phyloP scores from a whole-genome alignment of 176 grass and related monocot genomes.

The Paspalum vaginatum region DNA sequence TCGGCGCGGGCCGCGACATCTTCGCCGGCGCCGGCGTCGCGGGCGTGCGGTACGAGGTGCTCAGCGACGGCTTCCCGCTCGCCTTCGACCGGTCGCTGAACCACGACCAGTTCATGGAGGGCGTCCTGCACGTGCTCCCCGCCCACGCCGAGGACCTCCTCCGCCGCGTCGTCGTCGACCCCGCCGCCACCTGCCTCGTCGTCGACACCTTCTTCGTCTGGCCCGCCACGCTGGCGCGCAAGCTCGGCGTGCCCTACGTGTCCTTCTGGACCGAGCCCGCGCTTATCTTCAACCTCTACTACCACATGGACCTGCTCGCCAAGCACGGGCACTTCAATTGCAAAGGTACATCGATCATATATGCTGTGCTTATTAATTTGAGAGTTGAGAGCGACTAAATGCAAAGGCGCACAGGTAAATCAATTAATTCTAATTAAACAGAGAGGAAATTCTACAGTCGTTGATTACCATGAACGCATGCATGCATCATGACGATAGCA shows the following conservation, averaged over 20 bases:
- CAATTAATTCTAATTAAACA: too few species aligned
- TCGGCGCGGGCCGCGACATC: slow-evolving; percentile 7
- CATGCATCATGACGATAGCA: too few species aligned
- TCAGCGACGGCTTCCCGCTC: slow-evolving; percentile 65
- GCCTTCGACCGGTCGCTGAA: slow-evolving; percentile 53
- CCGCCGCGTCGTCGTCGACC: slow-evolving; percentile 46
- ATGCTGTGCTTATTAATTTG: too few species aligned
- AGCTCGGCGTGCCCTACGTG: slow-evolving; percentile 52
- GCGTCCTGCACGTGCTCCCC: slow-evolving; percentile 54
- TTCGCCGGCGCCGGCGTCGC: slow-evolving; percentile 29
- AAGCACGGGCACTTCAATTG: slow-evolving; percentile 58
- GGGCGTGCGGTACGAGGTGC: slow-evolving; percentile 53
- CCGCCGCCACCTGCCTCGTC: slow-evolving; percentile 58
- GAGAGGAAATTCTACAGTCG: too few species aligned
- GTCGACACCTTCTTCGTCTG: slow-evolving; percentile 72
- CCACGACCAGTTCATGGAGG: slow-evolving; percentile 67
- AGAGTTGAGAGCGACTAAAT: too few species aligned
- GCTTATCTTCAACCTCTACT: slow-evolving; percentile 65
- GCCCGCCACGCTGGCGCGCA: slow-evolving; percentile 57
- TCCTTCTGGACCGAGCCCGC: slow-evolving; percentile 83
- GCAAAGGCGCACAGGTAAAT: too few species aligned
- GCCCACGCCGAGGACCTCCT: slow-evolving; percentile 76
- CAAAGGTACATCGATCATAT: slow-evolving; percentile 33
- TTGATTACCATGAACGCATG: too few species aligned
- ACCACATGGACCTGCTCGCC: slow-evolving; percentile 60